Evolutionary conservation across 371 early-diverging fungal species (phyloP), one percentile per base, ranked within the genome.

Genomic region (Massospora cicadina): DNA sequence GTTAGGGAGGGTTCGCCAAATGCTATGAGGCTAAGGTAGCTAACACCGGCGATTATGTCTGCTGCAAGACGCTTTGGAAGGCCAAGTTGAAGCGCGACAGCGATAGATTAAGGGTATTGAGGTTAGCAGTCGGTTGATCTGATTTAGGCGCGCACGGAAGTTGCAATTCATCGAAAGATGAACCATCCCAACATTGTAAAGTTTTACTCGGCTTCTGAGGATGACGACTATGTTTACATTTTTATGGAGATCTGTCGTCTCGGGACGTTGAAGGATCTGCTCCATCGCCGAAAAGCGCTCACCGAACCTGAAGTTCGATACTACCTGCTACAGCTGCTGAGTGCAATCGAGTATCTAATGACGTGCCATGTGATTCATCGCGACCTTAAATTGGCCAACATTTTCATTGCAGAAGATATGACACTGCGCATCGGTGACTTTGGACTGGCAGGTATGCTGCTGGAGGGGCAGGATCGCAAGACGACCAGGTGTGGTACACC

Each of bases 401-500:
- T 97, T 67, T 87, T 99, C 64, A 74, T 99, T 71, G 91, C 93
- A 70, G 79, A 86, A 24, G 82, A 90, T 58, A 85, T 84, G 54
- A 90, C 90, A 68, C 82, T 94, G 63, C 93, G 93, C 64, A 91
- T 99, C 68, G 95, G 95, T 64, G 99, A 99, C 70, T 98, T 99
- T 77, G 98, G 98, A 0, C 79, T 99, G 64, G 93, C 90, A 10
- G 93, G 99, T 1, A 68, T 84, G 21, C 69, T 94, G 7, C 70
- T 79, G 56, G 74, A 78, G 58, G 83, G 81, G 12, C 77, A 80
- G 12, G 96, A 97, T 60, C 78, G 96, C 30, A 94, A 92, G 79
- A 88, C 86, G 68, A 96, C 95, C 0, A 85, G 93, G 56, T 99
- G 91, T 71, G 99, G 99, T n/a, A 99, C 99, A 1, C 98, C 98